Evolutionary conservation across 2,329 filamentous ascomycete species (phyloP), one percentile per base, ranked within the genome.

Genomic region (Xylariaceae sp.): DNA sequence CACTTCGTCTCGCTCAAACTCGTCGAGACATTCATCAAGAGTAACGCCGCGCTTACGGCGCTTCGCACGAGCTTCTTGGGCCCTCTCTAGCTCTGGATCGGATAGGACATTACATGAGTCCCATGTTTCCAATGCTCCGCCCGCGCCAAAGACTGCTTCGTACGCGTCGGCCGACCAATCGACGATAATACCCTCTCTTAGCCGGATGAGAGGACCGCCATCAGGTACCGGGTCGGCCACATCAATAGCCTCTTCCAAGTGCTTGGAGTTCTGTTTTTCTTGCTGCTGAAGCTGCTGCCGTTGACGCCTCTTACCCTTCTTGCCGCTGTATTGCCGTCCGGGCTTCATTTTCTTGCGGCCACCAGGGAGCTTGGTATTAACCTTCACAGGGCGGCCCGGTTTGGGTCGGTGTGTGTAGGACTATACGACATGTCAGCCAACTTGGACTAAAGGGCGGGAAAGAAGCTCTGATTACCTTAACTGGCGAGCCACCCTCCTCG

Each of bases 1-100:
- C 11, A 95, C 81, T 63, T 98, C 92, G 44, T 89, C 85, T 59
- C 90, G 90, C 57, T 92, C 87, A 51, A 95, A 97, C 62, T 97
- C 92, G 43, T 89, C 84, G 38, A 98, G 76, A 58, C 92, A 98
- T 52, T 96, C 88, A 15, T 92, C 84, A 4, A 98, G 72, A 1
- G 81, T 82, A 49, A 96, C 82, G 18, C 92, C 92, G 38, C 80
- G 73, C 61, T 83, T 85, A 53, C 73, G 75, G 6, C 88, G 83
- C 42, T 68, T 69, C 34, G 70, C 69, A 26, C 89, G 83, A 38
- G 70, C 72, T 40, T 74, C 71, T 51, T 78, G 76, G 53, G 75
- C 79, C 38, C 71, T 74, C 24, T 76, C 69, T 5, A 96, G 70
- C 19, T 80, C 81, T 2, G 79, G 66, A 58, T 87, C 77, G 41